Evolutionary conservation across 2,329 filamentous ascomycete genomes (phyloP), one percentile per base, ranked within the genome.

Genomic region (Penicillium palitans): DNA sequence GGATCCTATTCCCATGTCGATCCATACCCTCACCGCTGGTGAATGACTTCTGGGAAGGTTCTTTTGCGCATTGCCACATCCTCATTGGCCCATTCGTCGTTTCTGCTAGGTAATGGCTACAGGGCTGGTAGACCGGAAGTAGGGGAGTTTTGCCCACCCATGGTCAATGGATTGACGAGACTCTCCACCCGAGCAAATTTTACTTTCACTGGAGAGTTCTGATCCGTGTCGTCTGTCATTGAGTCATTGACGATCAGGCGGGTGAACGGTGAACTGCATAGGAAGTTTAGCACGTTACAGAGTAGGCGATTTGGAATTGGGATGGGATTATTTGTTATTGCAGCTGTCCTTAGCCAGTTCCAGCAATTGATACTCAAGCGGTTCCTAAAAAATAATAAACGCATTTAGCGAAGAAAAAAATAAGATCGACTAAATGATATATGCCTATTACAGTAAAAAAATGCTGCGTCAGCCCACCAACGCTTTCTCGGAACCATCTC

Each of bases 41-140:
- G 15, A 31, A 47, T 46, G 40, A 39, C 24, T 31, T 8, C 39
- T 52, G 45, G 52, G 42, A 65, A 59, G 56, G 44, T 24, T 19
- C 46, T 60, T 55, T 54, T 27, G 51, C 21, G 44, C 50, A 58
- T 51, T 31, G 12, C 10, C 13, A 37, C 2, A 5, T n/a, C 35
- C 24, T 55, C 12, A 66, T 66, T 66, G 65, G 65, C 39, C 21
- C 13, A 37, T 57, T 45, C 29, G 42, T 45, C 42, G 46, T 61
- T 66, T 61, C 57, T 66, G 57, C 63, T 64, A 64, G 53, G 61
- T 63, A 64, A 66, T 67, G 51, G 46, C 57, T 51, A n/a, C 42
- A 29, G 42, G 42, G 24, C 25, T 27, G 25, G 51, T 55, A 44
- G 52, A 44, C 48, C 49, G 44, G 57, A 52, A 52, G 50, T 33